Conservation (phyloP, 2,329 filamentous ascomycete species). For the Hypomyces perniciosus region DNA sequence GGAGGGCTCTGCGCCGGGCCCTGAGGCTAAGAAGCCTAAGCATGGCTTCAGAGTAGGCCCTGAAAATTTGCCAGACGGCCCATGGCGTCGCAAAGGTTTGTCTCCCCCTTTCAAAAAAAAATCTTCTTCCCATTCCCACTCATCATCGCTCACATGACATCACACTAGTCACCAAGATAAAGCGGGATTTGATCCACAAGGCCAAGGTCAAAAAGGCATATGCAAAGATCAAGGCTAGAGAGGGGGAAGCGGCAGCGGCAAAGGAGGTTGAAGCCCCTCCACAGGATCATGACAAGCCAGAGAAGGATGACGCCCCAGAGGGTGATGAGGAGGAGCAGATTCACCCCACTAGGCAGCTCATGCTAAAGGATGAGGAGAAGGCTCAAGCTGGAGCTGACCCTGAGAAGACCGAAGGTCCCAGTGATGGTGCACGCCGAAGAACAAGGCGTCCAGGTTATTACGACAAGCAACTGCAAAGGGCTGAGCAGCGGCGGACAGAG, state of each 20-base stretch:
- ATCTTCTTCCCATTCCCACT: neutral
- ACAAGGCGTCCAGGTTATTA: slow-evolving; percentile 51
- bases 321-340: slow-evolving; percentile 22
- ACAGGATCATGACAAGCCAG: slow-evolving; percentile 1
- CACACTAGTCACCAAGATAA: slow-evolving; percentile 72
- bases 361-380: slow-evolving; percentile 34
- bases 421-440: slow-evolving; percentile 29
- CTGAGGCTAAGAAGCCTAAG: slow-evolving; percentile 45
- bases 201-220: slow-evolving; percentile 92
- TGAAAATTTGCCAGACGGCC: slow-evolving; percentile 83
- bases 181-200: slow-evolving; percentile 81
- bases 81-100: slow-evolving; percentile 70
- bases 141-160: slow-evolving; percentile 14
- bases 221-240: slow-evolving; percentile 67
- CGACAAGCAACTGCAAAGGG: slow-evolving; percentile 54
- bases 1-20: slow-evolving; percentile 24
- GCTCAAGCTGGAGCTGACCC: slow-evolving; percentile 24
- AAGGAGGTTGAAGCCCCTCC: slow-evolving; percentile 18
- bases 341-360: slow-evolving; percentile 34
- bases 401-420: slow-evolving; percentile 13
- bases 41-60: slow-evolving; percentile 84
- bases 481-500: slow-evolving; percentile 36
- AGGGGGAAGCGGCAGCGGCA: slow-evolving; percentile 24
- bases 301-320: slow-evolving; percentile 17
- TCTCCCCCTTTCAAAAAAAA: slow-evolving; percentile 5